These are phyloP conservation scores for Dissophora ornata DNA, from an alignment of 192 early-diverging fungal genomes.

Conservation along the genomic window DNA sequence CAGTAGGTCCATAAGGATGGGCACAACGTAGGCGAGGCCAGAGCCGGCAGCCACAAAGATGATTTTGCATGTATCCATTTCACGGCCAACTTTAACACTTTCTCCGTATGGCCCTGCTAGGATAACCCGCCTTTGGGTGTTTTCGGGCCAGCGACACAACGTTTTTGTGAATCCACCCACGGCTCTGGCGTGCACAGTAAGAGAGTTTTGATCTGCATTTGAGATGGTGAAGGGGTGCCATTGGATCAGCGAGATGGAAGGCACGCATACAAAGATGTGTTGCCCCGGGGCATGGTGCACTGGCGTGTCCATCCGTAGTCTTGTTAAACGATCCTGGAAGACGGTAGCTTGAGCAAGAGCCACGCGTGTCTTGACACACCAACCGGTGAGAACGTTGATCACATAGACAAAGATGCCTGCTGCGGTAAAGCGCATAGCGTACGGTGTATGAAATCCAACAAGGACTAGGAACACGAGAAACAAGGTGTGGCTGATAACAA, in stretches of 20 bases:
- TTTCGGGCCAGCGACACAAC: slow-evolving; percentile 51
- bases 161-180: slow-evolving; percentile 57
- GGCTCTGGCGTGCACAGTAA: slow-evolving; percentile 54
- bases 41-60: slow-evolving; percentile 60
- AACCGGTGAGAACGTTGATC: slow-evolving; percentile 56
- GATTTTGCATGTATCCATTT: slow-evolving; percentile 13
- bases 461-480: slow-evolving; percentile 59
- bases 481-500: slow-evolving; percentile 59
- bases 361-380: slow-evolving; percentile 56
- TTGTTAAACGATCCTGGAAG: slow-evolving; percentile 47
- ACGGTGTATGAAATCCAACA: slow-evolving; percentile 64
- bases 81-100: slow-evolving; percentile 18
- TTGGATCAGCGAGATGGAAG: slow-evolving; percentile 59
- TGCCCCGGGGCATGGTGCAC: slow-evolving; percentile 57
- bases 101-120: slow-evolving; percentile 60
- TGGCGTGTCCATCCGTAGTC: slow-evolving; percentile 39
- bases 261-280: slow-evolving; percentile 60
- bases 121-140: slow-evolving; percentile 44
- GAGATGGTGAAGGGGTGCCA: slow-evolving; percentile 70
- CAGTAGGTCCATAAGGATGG: slow-evolving; percentile 50
- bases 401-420: slow-evolving; percentile 59
- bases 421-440: slow-evolving; percentile 63
- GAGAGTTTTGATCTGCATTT: slow-evolving; percentile 16
- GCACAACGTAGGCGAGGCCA: slow-evolving; percentile 59
- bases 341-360: slow-evolving; percentile 50